Base-by-base conservation (phyloP, 306 rosid genomes). In the Vigna trinervia region DNA sequence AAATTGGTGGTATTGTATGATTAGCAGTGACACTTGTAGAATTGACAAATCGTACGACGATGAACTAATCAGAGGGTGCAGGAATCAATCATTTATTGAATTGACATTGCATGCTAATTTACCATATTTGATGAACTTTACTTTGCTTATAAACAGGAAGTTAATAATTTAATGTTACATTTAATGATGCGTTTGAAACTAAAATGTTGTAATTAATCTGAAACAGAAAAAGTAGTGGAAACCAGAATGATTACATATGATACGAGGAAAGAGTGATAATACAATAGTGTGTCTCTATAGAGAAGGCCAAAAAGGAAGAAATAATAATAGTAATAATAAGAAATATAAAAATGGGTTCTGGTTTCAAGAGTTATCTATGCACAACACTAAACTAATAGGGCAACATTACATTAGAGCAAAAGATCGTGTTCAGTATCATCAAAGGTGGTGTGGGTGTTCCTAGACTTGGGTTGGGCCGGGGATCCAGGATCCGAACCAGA, bases 401-500 rank as follows among this genome's bases (percentile, higher is more conserved):
- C 20, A 34, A 34, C 6, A 34, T 34, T 78, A 65, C n/a, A 58
- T 58, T 43, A 61, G 28, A 38, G 75, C 45, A 84, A 77, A 34
- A 82, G 26, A 69, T 79, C 73, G 73, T 82, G 76, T 76, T 46
- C 80, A 77, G 69, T 54, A 52, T 69, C 89, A 53, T 87, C 88
- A 34, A 80, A 74, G 9, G 78, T 30, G 34, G 15, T 2, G 60
- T 4, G 86, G 22, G 79, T 60, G 73, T 51, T 28, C 73, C 81
- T 48, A 75, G 84, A 71, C 72, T 69, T 51, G 80, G 81, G 23
- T 26, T 75, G 78, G 47, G 66, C 38, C 39, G 32, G 71, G 13
- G 68, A 34, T 70, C 30, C 78, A 22, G 85, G 65, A 17, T 78
- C 72, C 13, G 34, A 39, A 53, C 14, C 36, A 2, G 83, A 41